Evolutionary conservation across 805 yeast species (phyloP), one percentile per base, ranked within the genome.

Genomic region (Clavispora vitiphila): DNA sequence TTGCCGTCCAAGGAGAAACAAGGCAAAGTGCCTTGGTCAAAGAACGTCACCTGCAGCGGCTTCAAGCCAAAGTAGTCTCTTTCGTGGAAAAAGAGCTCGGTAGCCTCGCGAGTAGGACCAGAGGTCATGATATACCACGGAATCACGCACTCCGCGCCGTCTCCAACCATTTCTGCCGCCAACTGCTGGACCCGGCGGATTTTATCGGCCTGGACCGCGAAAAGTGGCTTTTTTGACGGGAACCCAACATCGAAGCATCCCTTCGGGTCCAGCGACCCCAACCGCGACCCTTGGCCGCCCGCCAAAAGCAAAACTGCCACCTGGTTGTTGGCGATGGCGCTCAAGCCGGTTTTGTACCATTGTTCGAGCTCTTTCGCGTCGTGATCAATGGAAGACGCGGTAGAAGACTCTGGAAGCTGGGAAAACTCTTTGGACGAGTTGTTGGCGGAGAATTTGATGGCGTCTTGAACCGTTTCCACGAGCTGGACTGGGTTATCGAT

Each of bases 241-340:
- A 93, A 74, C 0, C 83, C 83, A 46, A 93, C 82, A 60, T 91
- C 78, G 59, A 79, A 93, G 64, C 97, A 91, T 1, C 99, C 99
- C 64, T 93, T 93, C 27, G 99, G 99, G 20, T 70, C 78, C 4
- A 80, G 68, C 1, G 96, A 88, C 1, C 99, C 99, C 41, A 93
- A 71, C 48, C 99, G 75, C 7, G 97, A 86, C 24, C 99, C 99
- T 64, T 93, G 99, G 38, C 99, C 99, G 42, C 99, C 99, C 10
- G 99, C 97, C 86, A 93, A 83, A 39, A 93, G 71, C 34, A 93
- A 72, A 5, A 93, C 91, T 25, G 88, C 99, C 19, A 91, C 98
- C 55, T 84, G 78, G 49, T 83, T 83, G 11, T 69, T 61, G 14
- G 77, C 62, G 40, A 93, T 82, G 23, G 91, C 85, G 20, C 78